Evolutionary conservation across 441 rosid genomes (phyloP).

Genomic region (Geranium incanum): DNA sequence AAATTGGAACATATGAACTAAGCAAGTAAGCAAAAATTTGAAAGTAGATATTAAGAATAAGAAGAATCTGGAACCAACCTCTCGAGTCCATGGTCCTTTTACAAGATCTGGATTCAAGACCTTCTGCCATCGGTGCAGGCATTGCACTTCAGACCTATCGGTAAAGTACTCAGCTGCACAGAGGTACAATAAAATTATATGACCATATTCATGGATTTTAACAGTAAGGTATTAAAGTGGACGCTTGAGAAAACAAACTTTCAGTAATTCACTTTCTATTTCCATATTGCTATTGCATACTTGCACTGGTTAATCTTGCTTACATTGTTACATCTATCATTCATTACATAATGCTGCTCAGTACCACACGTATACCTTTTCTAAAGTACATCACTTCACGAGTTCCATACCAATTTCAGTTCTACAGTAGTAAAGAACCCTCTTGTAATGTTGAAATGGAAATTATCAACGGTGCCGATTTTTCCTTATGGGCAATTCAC

Average conservation of each 20-base stretch:
- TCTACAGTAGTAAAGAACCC: background rate
- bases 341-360: background rate
- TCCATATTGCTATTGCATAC: background rate
- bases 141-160: slow-evolving; percentile 91
- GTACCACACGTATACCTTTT: background rate
- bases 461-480: background rate
- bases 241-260: background rate
- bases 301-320: background rate
- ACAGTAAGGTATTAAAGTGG: background rate
- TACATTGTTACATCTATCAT: background rate
- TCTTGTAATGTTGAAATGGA: background rate
- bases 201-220: too few relatives aligned
- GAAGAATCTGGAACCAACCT: slow-evolving; percentile 37
- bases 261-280: too few relatives aligned
- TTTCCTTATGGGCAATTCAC: background rate
- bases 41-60: background rate
- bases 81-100: slow-evolving; percentile 97
- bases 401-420: background rate
- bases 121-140: slow-evolving; percentile 98
- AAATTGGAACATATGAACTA: background rate
- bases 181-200: background rate
- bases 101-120: slow-evolving; percentile 93
- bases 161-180: slow-evolving; percentile 75
- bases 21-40: slow-evolving; percentile 1
- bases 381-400: background rate